Percentiles rank a stretch among this genome's conserved stretches.
These are phyloP conservation scores for Aspergillus leporis DNA, from an alignment of 495 filamentous ascomycete genomes.

Conservation along the genomic window DNA sequence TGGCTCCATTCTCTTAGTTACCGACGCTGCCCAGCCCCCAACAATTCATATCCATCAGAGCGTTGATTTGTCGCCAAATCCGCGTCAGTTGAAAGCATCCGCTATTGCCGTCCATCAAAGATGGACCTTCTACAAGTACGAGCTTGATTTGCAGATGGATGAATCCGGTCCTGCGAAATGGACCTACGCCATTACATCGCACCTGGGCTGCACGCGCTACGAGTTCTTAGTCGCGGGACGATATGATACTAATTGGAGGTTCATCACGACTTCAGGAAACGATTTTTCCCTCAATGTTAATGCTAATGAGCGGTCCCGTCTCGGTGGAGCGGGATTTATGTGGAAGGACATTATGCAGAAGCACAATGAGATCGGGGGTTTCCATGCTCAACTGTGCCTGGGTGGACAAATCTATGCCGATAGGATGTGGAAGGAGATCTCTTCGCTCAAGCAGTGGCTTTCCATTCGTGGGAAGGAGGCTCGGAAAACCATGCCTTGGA, in stretches of 20 bases:
- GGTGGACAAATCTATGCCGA: slow-evolving; percentile 97
- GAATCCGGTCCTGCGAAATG: slow-evolving; percentile 80
- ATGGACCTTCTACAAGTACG: slow-evolving; percentile 96
- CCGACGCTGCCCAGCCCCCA: slow-evolving; percentile 88
- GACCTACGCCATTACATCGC: slow-evolving; percentile 98
- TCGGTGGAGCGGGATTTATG: slow-evolving; percentile 92
- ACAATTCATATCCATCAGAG: slow-evolving; percentile 96
- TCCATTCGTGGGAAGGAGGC: slow-evolving; percentile 87
- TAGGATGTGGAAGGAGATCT: slow-evolving; percentile 93
- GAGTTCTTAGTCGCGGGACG: slow-evolving; percentile 97
- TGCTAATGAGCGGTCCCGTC: slow-evolving; percentile 75
- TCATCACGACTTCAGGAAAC: slow-evolving; percentile 92
- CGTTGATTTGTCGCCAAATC: slow-evolving; percentile 88
- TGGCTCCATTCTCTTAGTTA: slow-evolving; percentile 80
- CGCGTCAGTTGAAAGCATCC: slow-evolving; percentile 80
- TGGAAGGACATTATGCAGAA: slow-evolving; percentile 99
- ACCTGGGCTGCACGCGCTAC: slow-evolving; percentile 93
- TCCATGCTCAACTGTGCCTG: slow-evolving; percentile 88
- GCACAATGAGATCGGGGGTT: slow-evolving; percentile 92
- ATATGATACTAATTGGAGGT: slow-evolving; percentile 91
- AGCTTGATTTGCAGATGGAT: slow-evolving; percentile 88
- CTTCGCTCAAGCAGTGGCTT: slow-evolving; percentile 90
- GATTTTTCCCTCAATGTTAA: slow-evolving; percentile 88
- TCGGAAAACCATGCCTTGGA: slow-evolving; percentile 86
- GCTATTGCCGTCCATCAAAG: slow-evolving; percentile 85